A percentile compares a stretch with the other conserved stretches of the same genome.
Conservation (phyloP, 1,139 yeast species). For the Scheffersomyces parashehatae region DNA sequence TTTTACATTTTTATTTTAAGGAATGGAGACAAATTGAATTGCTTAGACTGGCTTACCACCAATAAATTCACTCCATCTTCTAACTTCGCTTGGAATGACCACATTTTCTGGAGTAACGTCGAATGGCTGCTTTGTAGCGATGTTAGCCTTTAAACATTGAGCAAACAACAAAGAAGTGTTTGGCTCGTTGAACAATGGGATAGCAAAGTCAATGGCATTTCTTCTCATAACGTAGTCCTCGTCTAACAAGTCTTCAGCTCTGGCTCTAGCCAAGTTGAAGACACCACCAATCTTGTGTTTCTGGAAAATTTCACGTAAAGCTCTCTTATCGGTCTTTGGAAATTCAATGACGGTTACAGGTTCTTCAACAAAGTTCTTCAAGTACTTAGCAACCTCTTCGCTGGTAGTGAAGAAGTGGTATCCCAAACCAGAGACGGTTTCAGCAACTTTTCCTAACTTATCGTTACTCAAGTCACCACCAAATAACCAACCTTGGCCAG, state of each 20-base stretch:
- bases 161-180: slow-evolving; percentile 89
- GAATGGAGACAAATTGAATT: not conserved
- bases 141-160: slow-evolving; percentile 72
- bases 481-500: slow-evolving; percentile 84
- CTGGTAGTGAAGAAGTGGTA: slow-evolving; percentile 82
- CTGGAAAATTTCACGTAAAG: slow-evolving; percentile 89
- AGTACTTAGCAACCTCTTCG: slow-evolving; percentile 67
- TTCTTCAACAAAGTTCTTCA: slow-evolving; percentile 49
- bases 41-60: slow-evolving; percentile 82
- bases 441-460: slow-evolving; percentile 72
- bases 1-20: not conserved
- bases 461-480: slow-evolving; percentile 88
- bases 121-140: slow-evolving; percentile 54
- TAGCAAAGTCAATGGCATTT: slow-evolving; percentile 96
- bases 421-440: slow-evolving; percentile 68
- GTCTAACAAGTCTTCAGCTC: slow-evolving; percentile 83
- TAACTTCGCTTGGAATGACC: slow-evolving; percentile 78
- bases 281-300: slow-evolving; percentile 81
- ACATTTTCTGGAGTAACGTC: slow-evolving; percentile 46
- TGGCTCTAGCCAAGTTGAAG: slow-evolving; percentile 84
- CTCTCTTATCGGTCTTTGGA: slow-evolving; percentile 92
- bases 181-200: slow-evolving; percentile 95
- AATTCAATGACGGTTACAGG: slow-evolving; percentile 72
- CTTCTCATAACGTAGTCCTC: slow-evolving; percentile 98
- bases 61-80: slow-evolving; percentile 94